Percentiles rank a stretch among this genome's conserved stretches.
Evolutionary conservation across 169 alveolate genomes (phyloP).

Genomic region (Hammondia hammondi): DNA sequence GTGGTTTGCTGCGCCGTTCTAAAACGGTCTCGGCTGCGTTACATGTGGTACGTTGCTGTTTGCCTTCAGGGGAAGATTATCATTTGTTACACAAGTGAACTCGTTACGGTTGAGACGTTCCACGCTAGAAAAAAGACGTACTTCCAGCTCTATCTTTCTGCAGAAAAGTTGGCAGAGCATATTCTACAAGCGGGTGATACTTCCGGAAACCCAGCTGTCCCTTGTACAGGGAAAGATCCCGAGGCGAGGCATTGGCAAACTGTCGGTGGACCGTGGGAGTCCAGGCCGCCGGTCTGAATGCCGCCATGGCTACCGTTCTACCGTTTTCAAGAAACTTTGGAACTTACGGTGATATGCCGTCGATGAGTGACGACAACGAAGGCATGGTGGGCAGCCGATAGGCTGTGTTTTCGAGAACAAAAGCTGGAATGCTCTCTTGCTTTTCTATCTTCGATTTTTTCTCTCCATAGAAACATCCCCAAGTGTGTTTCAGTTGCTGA

Average conservation of each 20-base stretch:
- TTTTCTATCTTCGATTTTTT: neutral
- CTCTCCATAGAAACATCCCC: slow-evolving; percentile 72
- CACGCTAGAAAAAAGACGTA: neutral
- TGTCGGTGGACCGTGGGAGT: slow-evolving; percentile 38
- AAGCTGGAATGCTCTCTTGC: neutral
- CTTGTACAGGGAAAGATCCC: slow-evolving; percentile 59
- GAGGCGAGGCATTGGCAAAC: slow-evolving; percentile 52
- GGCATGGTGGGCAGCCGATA: slow-evolving; percentile 35
- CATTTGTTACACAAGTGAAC: neutral
- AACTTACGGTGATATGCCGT: neutral
- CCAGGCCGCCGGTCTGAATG: slow-evolving; percentile 36
- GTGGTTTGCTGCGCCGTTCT: neutral
- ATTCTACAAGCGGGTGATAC: slow-evolving; percentile 37
- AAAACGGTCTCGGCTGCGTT: neutral
- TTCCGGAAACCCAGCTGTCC: slow-evolving; percentile 60
- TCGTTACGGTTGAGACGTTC: neutral
- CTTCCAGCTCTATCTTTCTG: neutral
- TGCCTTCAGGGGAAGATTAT: neutral
- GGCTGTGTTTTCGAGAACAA: slow-evolving; percentile 5
- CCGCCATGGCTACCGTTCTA: neutral
- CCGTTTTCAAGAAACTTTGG: neutral
- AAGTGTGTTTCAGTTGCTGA: neutral
- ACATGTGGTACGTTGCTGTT: neutral
- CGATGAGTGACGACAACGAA: neutral
- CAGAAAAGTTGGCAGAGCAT: slow-evolving; percentile 49